Conservation (phyloP, 768 basidiomycete genomes). For the Termitomyces sp. region DNA sequence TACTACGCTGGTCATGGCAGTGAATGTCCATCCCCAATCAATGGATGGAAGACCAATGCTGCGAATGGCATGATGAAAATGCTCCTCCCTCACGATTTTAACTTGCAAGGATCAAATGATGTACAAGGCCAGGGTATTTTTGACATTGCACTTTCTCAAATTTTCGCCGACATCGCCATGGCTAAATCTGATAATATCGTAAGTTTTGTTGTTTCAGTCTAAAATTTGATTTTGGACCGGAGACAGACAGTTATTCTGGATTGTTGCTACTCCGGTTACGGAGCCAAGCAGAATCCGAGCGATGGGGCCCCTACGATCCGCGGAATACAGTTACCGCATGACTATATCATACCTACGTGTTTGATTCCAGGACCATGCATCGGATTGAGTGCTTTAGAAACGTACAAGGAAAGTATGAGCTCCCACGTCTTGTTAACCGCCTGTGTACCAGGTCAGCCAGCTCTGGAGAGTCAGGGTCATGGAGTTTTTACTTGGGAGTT, state of each 20-base stretch:
- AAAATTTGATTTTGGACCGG: background rate
- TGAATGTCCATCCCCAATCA: background rate
- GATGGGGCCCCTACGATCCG: background rate
- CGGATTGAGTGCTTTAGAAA: background rate
- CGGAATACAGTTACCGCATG: background rate
- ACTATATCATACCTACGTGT: background rate
- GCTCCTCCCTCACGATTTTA: constrained; percentile 6
- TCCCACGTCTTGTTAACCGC: constrained; percentile 1
- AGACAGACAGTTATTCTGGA: constrained; percentile 9
- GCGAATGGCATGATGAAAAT: background rate
- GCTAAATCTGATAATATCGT: constrained; percentile 10
- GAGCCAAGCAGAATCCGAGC: background rate
- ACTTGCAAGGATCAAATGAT: background rate
- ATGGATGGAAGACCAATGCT: background rate
- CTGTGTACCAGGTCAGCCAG: background rate
- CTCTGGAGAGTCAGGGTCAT: background rate
- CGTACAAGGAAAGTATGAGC: background rate
- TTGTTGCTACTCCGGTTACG: constrained; percentile 2
- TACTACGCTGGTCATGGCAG: constrained; percentile 11
- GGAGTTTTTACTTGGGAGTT: background rate
- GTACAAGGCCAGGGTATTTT: background rate
- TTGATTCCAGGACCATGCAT: background rate
- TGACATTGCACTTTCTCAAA: background rate
- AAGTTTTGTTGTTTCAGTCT: background rate
- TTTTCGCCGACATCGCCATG: background rate